Percentiles rank a stretch among this genome's conserved stretches.
Evolutionary conservation across 2,329 filamentous ascomycete genomes (phyloP).

Genomic region (Neurospora sp.): DNA sequence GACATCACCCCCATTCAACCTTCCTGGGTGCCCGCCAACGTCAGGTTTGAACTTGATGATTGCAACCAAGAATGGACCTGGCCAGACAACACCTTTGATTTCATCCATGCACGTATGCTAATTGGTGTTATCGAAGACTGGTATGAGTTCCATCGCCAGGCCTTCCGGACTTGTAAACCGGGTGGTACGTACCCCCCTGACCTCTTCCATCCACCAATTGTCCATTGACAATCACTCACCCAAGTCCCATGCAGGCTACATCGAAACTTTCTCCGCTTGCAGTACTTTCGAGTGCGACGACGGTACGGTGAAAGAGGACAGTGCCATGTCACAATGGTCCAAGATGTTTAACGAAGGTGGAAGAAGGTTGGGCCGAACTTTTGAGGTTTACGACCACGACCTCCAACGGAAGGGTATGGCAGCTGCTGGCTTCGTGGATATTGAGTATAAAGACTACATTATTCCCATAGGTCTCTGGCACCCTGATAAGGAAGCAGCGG

Average conservation of each 20-base stretch:
- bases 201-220: neutral
- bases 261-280: neutral
- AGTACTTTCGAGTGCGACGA: neutral
- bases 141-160: slow-evolving; percentile 25
- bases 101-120: neutral
- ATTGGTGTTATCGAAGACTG: slow-evolving; percentile 1
- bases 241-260: slow-evolving; percentile 1
- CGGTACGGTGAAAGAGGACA: slow-evolving; percentile 4
- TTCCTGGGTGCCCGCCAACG: slow-evolving; percentile 3
- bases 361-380: slow-evolving; percentile 7
- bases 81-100: slow-evolving; percentile 1
- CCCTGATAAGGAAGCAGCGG: neutral
- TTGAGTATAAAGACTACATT: neutral
- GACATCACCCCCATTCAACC: slow-evolving; percentile 3
- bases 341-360: slow-evolving; percentile 9
- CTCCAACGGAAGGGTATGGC: slow-evolving; percentile 6
- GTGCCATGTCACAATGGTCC: slow-evolving; percentile 10
- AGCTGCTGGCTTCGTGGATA: slow-evolving; percentile 11
- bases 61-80: slow-evolving; percentile 1
- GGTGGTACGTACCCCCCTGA: neutral
- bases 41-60: slow-evolving; percentile 41
- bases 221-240: neutral
- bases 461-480: neutral
- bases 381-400: slow-evolving; percentile 6
- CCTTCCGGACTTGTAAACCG: slow-evolving; percentile 14